Conservation (phyloP, 192 early-diverging fungal species). For the Coemansia asiatica region DNA sequence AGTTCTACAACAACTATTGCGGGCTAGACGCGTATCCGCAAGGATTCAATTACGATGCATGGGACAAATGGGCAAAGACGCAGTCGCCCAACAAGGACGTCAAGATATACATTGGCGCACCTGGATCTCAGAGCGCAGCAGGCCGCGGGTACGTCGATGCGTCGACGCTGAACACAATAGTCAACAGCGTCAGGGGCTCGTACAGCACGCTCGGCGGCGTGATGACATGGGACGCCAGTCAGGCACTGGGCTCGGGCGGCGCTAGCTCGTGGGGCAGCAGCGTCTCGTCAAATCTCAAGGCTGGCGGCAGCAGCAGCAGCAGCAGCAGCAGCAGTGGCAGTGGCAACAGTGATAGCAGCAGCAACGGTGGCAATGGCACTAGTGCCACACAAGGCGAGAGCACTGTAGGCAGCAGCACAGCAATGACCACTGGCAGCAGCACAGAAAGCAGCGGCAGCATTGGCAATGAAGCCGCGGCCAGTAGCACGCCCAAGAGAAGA, state of each 20-base stretch:
- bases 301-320: neutral
- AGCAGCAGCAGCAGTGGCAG: neutral
- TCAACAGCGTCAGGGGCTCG: constrained; percentile 32
- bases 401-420: neutral
- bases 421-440: neutral
- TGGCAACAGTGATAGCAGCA: neutral
- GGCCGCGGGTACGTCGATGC: constrained; percentile 56
- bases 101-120: constrained; percentile 59
- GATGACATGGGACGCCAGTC: constrained; percentile 65
- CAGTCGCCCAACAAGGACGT: constrained; percentile 61
- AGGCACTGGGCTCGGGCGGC: constrained; percentile 33
- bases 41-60: constrained; percentile 60
- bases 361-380: neutral
- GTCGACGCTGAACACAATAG: constrained; percentile 41
- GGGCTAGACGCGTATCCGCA: constrained; percentile 53
- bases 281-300: constrained; percentile 42
- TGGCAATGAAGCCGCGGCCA: too few species aligned
- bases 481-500: neutral
- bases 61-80: constrained; percentile 64
- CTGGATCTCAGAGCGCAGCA: constrained; percentile 59
- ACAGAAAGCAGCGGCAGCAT: neutral
- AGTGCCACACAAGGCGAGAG: neutral
- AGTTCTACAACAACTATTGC: constrained; percentile 72
- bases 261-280: constrained; percentile 30
- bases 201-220: constrained; percentile 64